phyloP scores from a whole-genome alignment of 768 basidiomycete species.

The Pleurotus sapidus region DNA sequence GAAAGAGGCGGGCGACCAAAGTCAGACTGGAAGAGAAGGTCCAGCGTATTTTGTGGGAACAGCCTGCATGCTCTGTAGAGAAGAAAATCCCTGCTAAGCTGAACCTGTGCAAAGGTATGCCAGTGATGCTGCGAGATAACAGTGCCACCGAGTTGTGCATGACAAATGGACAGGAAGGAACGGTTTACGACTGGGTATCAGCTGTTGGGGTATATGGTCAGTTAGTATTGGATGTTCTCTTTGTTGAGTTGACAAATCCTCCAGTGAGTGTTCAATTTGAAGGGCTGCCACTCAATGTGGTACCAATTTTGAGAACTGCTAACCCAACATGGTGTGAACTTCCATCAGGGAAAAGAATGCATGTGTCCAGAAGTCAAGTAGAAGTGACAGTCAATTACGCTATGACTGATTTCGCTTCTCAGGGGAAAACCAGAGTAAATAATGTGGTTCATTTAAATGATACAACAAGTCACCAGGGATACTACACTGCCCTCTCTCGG shows the following conservation, averaged over 20 bases:
- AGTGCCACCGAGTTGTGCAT: slow-evolving; percentile 27
- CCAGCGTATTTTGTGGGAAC: background rate
- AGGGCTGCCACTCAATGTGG: slow-evolving; percentile 16
- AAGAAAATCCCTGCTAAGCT: slow-evolving; percentile 25
- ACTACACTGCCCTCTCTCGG: slow-evolving; percentile 29
- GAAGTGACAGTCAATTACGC: slow-evolving; percentile 24
- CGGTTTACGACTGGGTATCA: slow-evolving; percentile 8
- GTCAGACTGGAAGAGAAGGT: background rate
- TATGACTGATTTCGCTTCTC: slow-evolving; percentile 32
- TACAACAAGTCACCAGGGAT: slow-evolving; percentile 19
- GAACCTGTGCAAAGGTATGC: slow-evolving; percentile 26
- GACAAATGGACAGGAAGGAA: slow-evolving; percentile 10
- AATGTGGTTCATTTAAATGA: slow-evolving; percentile 25
- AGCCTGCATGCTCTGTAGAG: background rate
- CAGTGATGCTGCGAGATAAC: slow-evolving; percentile 29
- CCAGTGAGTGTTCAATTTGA: slow-evolving; percentile 8
- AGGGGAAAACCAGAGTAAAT: slow-evolving; percentile 24
- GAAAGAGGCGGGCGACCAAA: background rate
- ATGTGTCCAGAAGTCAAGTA: slow-evolving; percentile 21
- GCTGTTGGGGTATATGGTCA: background rate
- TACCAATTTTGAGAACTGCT: slow-evolving; percentile 13
- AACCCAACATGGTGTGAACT: slow-evolving; percentile 8
- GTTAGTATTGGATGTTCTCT: slow-evolving; percentile 12
- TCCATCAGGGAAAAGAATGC: slow-evolving; percentile 12
- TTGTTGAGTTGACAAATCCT: slow-evolving; percentile 11